Conservation (phyloP, 805 yeast species). For the Priceomyces medius region DNA sequence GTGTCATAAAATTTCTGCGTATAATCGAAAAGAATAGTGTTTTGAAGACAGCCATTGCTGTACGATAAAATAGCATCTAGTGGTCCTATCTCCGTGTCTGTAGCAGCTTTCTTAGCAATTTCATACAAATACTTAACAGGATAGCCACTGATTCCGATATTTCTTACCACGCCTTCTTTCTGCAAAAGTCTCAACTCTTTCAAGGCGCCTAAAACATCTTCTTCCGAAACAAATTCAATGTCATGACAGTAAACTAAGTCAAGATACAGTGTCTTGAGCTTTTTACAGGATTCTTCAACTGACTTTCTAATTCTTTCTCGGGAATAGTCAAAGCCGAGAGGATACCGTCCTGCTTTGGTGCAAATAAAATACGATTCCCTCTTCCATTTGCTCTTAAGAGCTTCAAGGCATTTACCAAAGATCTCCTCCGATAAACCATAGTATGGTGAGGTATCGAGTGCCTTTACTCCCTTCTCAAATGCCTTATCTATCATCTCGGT, state of each 20-base stretch:
- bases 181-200: conserved; percentile 58
- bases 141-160: conserved; percentile 83
- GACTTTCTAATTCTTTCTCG: conserved; percentile 59
- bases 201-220: conserved; percentile 61
- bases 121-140: conserved; percentile 69
- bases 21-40: conserved; percentile 50
- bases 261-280: conserved; percentile 66
- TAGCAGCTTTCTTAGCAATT: conserved; percentile 43
- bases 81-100: conserved; percentile 49
- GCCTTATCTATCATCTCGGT: conserved; percentile 57
- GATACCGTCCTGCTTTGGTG: conserved; percentile 83
- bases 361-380: conserved; percentile 69
- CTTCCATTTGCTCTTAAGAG: conserved; percentile 30
- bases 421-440: conserved; percentile 85
- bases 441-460: conserved; percentile 90
- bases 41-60: conserved; percentile 80
- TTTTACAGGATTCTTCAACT: conserved; percentile 61
- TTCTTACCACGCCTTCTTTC: conserved; percentile 56
- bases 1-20: conserved; percentile 54
- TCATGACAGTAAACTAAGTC: conserved; percentile 89
- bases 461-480: conserved; percentile 65
- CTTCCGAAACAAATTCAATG: conserved; percentile 70
- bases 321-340: conserved; percentile 73
- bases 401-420: conserved; percentile 61
- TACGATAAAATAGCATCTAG: conserved; percentile 78